These are phyloP conservation scores for Gliomastix tumulicola DNA, from an alignment of 2,329 filamentous ascomycete species.

Conservation along the genomic window DNA sequence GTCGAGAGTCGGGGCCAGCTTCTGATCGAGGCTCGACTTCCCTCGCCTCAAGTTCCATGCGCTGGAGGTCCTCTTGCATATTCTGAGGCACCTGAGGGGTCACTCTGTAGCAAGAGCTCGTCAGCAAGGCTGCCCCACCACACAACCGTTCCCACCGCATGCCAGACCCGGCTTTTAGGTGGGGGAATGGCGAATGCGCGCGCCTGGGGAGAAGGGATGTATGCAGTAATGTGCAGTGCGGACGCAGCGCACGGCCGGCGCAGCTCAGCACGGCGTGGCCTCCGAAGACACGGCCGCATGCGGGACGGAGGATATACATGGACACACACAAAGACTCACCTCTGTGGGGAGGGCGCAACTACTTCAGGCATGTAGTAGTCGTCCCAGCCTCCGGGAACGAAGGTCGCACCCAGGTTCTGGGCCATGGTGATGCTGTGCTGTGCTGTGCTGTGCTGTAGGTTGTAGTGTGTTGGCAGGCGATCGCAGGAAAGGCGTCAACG, in stretches of 20 bases:
- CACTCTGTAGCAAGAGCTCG: slow-evolving; percentile 50
- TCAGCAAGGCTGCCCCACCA: slow-evolving; percentile 26
- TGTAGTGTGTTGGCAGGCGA: no score
- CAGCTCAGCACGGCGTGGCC: slow-evolving; percentile 6
- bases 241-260: no score
- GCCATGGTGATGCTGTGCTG: no score
- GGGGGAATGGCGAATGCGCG: not conserved
- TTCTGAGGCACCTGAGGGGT: slow-evolving; percentile 95
- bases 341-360: slow-evolving; percentile 48
- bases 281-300: slow-evolving; percentile 3
- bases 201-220: not conserved
- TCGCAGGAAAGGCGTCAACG: no score
- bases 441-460: no score
- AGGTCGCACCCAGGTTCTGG: slow-evolving; percentile 42
- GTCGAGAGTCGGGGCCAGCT: slow-evolving; percentile 19
- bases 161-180: no score
- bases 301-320: slow-evolving; percentile 1
- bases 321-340: slow-evolving; percentile 35
- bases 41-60: slow-evolving; percentile 77
- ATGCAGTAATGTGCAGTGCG: no score
- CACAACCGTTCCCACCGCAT: slow-evolving; percentile 2
- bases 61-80: slow-evolving; percentile 90
- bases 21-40: slow-evolving; percentile 27
- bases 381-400: slow-evolving; percentile 50
- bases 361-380: slow-evolving; percentile 58